Evolutionary conservation across 495 filamentous ascomycete genomes (phyloP).

Genomic region (Podospora australis): DNA sequence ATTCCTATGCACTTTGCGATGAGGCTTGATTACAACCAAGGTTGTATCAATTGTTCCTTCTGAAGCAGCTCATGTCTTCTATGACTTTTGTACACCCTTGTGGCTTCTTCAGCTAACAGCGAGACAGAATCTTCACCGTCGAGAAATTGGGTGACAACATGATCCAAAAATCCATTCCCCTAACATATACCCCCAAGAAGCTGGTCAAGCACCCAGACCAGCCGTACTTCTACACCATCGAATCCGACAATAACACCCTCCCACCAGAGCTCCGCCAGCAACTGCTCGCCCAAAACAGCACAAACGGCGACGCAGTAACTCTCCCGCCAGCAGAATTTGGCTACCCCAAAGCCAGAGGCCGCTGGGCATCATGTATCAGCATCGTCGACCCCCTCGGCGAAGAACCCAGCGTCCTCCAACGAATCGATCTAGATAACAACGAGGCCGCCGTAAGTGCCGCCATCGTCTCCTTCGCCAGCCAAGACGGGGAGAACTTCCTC

Average conservation of each 20-base stretch:
- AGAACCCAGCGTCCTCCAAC: conserved; percentile 60
- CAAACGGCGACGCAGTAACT: conserved; percentile 61
- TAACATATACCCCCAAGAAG: conserved; percentile 84
- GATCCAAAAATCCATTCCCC: conserved; percentile 77
- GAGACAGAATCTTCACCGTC: conserved; percentile 75
- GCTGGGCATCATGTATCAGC: conserved; percentile 94
- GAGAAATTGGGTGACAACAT: conserved; percentile 81
- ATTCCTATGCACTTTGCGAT: conserved; percentile 41
- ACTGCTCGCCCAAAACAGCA: conserved; percentile 59
- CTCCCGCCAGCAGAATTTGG: conserved; percentile 84
- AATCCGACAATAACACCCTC: conserved; percentile 85
- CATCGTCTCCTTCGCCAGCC: conserved; percentile 74
- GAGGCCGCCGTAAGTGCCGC: conserved; percentile 86
- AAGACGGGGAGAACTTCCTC: conserved; percentile 84
- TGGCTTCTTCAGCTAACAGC: conserved; percentile 16
- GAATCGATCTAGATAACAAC: conserved; percentile 78
- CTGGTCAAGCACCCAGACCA: conserved; percentile 84
- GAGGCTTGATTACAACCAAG: conserved; percentile 36
- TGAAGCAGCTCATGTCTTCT: conserved; percentile 31
- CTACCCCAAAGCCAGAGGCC: conserved; percentile 70
- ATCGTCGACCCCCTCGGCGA: conserved; percentile 76
- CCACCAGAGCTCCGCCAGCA: conserved; percentile 63
- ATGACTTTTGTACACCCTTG: conserved; percentile 1
- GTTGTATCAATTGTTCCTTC: conserved; percentile 52
- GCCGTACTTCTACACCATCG: conserved; percentile 86